Evolutionary conservation across 2,329 filamentous ascomycete genomes (phyloP).

Genomic region (Ploettnerulaceae sp.): DNA sequence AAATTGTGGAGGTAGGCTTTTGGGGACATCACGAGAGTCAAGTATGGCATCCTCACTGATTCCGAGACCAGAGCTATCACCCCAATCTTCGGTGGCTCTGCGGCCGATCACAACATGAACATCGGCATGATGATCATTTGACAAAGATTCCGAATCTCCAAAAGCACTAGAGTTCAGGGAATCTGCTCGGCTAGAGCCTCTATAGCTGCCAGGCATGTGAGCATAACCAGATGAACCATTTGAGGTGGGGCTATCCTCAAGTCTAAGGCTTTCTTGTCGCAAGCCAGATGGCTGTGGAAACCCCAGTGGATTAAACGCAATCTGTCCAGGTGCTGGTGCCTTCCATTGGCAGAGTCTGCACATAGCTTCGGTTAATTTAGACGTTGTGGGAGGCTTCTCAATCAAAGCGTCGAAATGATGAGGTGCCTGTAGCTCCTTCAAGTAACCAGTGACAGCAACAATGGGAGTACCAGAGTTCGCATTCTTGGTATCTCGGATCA

Average conservation of each 20-base stretch:
- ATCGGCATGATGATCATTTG: conserved; percentile 57
- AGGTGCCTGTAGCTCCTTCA: conserved; percentile 93
- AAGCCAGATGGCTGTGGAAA: conserved; percentile 60
- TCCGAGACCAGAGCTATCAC: conserved; percentile 70
- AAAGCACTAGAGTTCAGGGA: conserved; percentile 86
- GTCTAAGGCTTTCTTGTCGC: conserved; percentile 56
- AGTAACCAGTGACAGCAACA: conserved; percentile 91
- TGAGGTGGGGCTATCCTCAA: conserved; percentile 72
- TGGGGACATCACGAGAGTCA: conserved; percentile 36
- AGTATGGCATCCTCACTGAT: conserved; percentile 53
- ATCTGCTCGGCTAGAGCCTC: conserved; percentile 77
- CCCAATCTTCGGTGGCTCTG: conserved; percentile 73
- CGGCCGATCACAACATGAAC: conserved; percentile 70
- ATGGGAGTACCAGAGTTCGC: conserved; percentile 92
- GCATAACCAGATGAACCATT: conserved; percentile 65
- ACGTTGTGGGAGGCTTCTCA: conserved; percentile 91
- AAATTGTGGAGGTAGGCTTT: conserved; percentile 46
- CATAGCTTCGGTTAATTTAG: conserved; percentile 84
- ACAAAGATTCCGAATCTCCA: conserved; percentile 76
- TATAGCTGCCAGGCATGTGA: conserved; percentile 68
- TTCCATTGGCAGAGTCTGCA: conserved; percentile 92
- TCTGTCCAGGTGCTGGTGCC: conserved; percentile 54
- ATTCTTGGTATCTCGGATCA: conserved; percentile 97
- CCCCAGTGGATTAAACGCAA: conserved; percentile 43
- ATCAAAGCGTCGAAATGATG: conserved; percentile 95